Evolutionary conservation across 148 eudicot genomes (phyloP).

Genomic region (Dysphania ambrosioides): DNA sequence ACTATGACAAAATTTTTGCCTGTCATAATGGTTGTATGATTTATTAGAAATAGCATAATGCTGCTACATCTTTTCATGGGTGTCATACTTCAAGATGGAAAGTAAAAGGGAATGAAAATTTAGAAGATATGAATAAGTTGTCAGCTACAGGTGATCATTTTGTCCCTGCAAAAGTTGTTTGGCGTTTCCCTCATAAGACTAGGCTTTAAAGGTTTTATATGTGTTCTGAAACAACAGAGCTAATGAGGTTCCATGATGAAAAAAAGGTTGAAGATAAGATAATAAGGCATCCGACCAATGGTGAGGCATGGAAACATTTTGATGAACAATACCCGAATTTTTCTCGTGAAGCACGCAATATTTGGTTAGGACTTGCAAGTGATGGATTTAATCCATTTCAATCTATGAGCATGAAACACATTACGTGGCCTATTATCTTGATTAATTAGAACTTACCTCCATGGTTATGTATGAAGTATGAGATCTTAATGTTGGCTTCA

Average conservation of each 20-base stretch:
- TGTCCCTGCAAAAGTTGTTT: not conserved
- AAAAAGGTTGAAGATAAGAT: no score
- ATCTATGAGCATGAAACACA: not conserved
- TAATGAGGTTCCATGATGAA: no score
- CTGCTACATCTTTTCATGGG: not conserved
- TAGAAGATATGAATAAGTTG: not conserved
- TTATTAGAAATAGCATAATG: slow-evolving; percentile 2
- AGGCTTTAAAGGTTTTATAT: not conserved
- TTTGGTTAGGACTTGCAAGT: no score
- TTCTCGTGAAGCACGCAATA: no score
- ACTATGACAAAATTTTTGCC: slow-evolving; percentile 1
- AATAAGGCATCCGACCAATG: no score
- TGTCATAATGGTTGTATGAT: slow-evolving; percentile 12
- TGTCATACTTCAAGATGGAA: slow-evolving; percentile 4
- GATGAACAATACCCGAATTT: no score
- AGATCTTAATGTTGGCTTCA: not conserved
- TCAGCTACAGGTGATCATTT: not conserved
- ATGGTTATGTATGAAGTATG: no score
- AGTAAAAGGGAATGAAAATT: not conserved
- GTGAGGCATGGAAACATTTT: no score
- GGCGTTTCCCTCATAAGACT: not conserved
- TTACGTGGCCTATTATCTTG: not conserved
- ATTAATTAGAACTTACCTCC: not conserved
- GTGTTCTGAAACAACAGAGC: no score
- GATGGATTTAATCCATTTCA: no score